phyloP scores from a whole-genome alignment of 768 basidiomycete genomes.

The Amanita polypyramis region DNA sequence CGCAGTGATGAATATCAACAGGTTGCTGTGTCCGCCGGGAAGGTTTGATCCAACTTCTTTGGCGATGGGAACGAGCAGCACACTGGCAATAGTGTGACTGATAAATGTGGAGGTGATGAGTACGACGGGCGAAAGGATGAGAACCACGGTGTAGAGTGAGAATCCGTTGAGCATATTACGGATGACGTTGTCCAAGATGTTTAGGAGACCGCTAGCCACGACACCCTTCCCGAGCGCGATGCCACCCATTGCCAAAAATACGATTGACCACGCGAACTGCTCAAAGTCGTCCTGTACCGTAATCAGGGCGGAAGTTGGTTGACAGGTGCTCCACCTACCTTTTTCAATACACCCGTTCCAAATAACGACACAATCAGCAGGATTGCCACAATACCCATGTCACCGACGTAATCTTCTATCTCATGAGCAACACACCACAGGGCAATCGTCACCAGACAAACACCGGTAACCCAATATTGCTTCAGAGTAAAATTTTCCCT shows the following conservation, averaged over 20 bases:
- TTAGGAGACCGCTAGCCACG: constrained; percentile 76
- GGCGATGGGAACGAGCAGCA: constrained; percentile 95
- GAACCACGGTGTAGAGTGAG: constrained; percentile 56
- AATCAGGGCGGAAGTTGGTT: no score
- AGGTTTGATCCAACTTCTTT: constrained; percentile 79
- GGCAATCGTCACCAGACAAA: constrained; percentile 76
- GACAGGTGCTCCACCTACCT: constrained; percentile 36
- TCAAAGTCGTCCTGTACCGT: constrained; percentile 79
- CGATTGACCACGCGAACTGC: constrained; percentile 88
- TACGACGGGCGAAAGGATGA: constrained; percentile 60
- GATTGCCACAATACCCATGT: constrained; percentile 97
- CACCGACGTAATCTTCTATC: constrained; percentile 71
- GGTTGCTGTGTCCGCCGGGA: constrained; percentile 54
- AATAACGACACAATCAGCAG: constrained; percentile 92
- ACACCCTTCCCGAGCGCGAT: constrained; percentile 95
- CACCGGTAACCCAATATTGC: constrained; percentile 84
- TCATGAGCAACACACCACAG: constrained; percentile 85
- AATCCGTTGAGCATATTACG: constrained; percentile 49
- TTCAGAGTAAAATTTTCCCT: constrained; percentile 72
- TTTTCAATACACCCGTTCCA: constrained; percentile 84
- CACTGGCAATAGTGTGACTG: constrained; percentile 94
- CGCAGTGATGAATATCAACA: constrained; percentile 90
- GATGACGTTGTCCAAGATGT: constrained; percentile 61
- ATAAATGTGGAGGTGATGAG: constrained; percentile 91
- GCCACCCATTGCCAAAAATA: constrained; percentile 96